A percentile compares a stretch with the other conserved stretches of the same genome.
Evolutionary conservation across 371 early-diverging fungal species (phyloP).

Genomic region (Chytridium lagenaria): DNA sequence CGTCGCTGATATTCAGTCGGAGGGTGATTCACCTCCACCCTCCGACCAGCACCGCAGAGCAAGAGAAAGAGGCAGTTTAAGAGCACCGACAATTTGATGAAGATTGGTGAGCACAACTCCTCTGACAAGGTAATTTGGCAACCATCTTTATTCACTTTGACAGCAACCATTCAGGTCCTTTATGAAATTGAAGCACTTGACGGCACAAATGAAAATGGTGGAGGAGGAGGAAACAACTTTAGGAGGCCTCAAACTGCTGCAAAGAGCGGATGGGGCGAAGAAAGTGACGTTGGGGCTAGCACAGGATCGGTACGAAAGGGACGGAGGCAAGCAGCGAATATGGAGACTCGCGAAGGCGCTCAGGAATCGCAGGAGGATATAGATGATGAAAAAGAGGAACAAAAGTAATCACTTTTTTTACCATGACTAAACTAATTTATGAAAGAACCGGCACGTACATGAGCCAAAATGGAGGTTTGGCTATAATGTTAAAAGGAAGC

Average conservation of each 20-base stretch:
- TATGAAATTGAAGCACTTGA: constrained; percentile 3
- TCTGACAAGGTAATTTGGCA: constrained; percentile 4
- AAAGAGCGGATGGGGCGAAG: constrained; percentile 22
- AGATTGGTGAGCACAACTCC: neutral
- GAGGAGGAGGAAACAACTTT: neutral
- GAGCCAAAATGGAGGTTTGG: constrained; percentile 17
- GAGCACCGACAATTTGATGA: constrained; percentile 23
- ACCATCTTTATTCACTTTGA: neutral
- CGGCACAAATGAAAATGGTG: too few species aligned
- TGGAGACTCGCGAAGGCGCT: neutral
- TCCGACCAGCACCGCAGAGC: constrained; percentile 28
- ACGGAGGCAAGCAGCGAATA: neutral
- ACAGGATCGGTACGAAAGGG: neutral
- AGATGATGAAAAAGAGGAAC: constrained; percentile 21
- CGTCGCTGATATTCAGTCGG: constrained; percentile 11
- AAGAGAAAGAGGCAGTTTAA: constrained; percentile 15
- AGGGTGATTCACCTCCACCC: constrained; percentile 28
- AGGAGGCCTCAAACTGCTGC: constrained; percentile 7
- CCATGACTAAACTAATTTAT: neutral
- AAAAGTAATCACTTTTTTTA: neutral
- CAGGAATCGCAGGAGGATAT: constrained; percentile 14
- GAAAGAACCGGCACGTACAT: neutral
- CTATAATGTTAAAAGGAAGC: neutral
- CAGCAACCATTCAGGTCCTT: neutral
- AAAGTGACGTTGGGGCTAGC: neutral